Percentiles rank a stretch among this genome's conserved stretches.
phyloP scores from a whole-genome alignment of 2,329 filamentous ascomycete species.

The Pseudonectria buxi region DNA sequence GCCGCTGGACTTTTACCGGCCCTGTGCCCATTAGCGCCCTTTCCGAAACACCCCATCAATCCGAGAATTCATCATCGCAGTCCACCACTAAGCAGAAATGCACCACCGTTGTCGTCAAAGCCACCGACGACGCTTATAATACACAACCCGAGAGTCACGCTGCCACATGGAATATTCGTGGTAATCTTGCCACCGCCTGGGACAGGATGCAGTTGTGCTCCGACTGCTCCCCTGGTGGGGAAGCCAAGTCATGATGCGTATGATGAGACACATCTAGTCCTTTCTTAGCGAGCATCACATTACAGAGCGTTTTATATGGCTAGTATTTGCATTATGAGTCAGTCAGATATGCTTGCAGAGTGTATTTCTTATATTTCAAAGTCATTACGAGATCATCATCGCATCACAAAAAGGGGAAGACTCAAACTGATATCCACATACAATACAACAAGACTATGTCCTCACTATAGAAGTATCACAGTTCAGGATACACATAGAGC shows the following conservation, averaged over 20 bases:
- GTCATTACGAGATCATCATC: no score
- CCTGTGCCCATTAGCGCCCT: conserved; percentile 32
- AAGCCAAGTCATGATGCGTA: not conserved
- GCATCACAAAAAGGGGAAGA: no score
- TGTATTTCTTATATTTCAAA: no score
- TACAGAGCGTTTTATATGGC: no score
- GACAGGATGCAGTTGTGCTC: conserved; percentile 44
- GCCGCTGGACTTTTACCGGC: conserved; percentile 53
- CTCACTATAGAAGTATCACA: no score
- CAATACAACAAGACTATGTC: no score
- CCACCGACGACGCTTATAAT: conserved; percentile 60
- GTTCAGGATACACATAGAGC: no score
- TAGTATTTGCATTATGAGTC: no score
- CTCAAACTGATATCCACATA: no score
- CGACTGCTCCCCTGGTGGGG: conserved; percentile 20
- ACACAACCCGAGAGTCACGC: conserved; percentile 56
- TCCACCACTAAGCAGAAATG: conserved; percentile 22
- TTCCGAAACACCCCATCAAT: conserved; percentile 2
- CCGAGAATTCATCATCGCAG: not conserved
- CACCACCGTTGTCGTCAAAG: conserved; percentile 55
- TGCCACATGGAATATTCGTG: conserved; percentile 56
- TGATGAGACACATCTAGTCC: no score
- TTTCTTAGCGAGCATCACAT: no score
- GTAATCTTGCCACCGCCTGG: conserved; percentile 62
- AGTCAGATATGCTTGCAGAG: no score